These are phyloP conservation scores for Phaffomyces thermotolerans DNA, from an alignment of 805 yeast species.

Conservation along the genomic window DNA sequence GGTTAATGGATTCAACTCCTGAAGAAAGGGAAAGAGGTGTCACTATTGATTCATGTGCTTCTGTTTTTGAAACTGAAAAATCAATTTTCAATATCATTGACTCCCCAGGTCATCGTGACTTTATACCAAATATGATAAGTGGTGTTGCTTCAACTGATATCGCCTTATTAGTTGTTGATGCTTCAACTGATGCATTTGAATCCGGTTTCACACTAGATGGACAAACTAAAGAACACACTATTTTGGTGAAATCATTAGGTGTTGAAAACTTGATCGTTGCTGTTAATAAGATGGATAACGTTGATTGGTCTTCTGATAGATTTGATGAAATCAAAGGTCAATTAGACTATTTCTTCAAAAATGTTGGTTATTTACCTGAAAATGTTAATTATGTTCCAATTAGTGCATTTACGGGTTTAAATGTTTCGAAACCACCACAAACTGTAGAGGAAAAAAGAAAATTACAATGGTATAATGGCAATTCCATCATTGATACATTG, in stretches of 20 bases:
- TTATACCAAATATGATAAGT: conserved; percentile 93
- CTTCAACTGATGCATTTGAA: conserved; percentile 92
- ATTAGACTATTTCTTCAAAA: conserved; percentile 65
- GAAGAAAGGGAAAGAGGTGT: conserved; percentile 97
- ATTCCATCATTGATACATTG: conserved; percentile 79
- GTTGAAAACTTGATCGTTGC: conserved; percentile 83
- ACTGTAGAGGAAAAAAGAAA: conserved; percentile 46
- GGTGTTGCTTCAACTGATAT: conserved; percentile 94
- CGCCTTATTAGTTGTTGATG: conserved; percentile 85
- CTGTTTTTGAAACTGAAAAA: conserved; percentile 90
- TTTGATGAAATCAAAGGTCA: conserved; percentile 73
- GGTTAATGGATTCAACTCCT: conserved; percentile 93
- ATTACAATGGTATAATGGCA: conserved; percentile 44
- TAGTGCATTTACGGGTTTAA: conserved; percentile 90
- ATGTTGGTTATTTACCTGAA: conserved; percentile 66
- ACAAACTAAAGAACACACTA: conserved; percentile 93
- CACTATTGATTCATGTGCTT: conserved; percentile 88
- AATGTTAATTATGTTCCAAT: conserved; percentile 83
- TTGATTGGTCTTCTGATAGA: conserved; percentile 78
- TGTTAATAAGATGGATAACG: conserved; percentile 93
- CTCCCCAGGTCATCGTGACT: conserved; percentile 96
- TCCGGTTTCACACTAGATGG: conserved; percentile 94
- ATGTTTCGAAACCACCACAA: conserved; percentile 79
- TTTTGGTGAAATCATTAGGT: conserved; percentile 85
- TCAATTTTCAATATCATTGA: conserved; percentile 87